Evolutionary conservation across 2,329 filamentous ascomycete genomes (phyloP).

Genomic region (Talaromyces albobiverticillius): DNA sequence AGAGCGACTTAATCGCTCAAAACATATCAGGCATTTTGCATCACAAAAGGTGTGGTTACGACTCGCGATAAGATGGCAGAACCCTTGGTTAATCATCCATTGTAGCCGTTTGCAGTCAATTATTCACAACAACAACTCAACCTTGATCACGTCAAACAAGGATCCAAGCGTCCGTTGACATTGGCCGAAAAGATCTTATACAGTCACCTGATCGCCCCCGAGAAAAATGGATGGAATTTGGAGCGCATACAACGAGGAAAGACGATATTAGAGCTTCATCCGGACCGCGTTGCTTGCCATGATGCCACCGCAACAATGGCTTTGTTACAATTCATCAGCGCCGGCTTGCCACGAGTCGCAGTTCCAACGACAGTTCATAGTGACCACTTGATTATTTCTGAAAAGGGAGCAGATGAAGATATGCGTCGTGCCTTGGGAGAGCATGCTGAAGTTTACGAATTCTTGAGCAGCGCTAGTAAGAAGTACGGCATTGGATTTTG

Average conservation of each 20-base stretch:
- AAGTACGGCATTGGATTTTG: conserved; percentile 99
- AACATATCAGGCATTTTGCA: not conserved
- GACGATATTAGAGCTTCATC: conserved; percentile 93
- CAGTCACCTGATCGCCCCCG: conserved; percentile 95
- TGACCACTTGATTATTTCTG: conserved; percentile 98
- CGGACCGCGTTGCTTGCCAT: conserved; percentile 97
- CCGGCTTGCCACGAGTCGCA: conserved; percentile 89
- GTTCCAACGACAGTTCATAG: conserved; percentile 97
- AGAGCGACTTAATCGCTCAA: not conserved
- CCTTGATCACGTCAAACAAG: conserved; percentile 79
- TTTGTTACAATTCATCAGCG: conserved; percentile 98
- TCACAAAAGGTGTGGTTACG: not conserved
- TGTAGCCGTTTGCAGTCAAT: not conserved
- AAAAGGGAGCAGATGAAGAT: conserved; percentile 90
- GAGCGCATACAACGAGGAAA: conserved; percentile 76
- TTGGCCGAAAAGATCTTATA: conserved; percentile 98
- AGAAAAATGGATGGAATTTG: conserved; percentile 70
- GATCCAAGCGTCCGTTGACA: conserved; percentile 88
- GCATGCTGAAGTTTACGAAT: conserved; percentile 99
- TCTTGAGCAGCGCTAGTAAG: conserved; percentile 85
- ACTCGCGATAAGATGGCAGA: too few relatives aligned
- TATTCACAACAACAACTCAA: conserved; percentile 46
- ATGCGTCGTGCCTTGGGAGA: conserved; percentile 82
- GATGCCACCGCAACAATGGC: conserved; percentile 99
- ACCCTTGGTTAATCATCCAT: not conserved